phyloP scores from a whole-genome alignment of 1,284 basidiomycete genomes.

The Athelia psychrophila region DNA sequence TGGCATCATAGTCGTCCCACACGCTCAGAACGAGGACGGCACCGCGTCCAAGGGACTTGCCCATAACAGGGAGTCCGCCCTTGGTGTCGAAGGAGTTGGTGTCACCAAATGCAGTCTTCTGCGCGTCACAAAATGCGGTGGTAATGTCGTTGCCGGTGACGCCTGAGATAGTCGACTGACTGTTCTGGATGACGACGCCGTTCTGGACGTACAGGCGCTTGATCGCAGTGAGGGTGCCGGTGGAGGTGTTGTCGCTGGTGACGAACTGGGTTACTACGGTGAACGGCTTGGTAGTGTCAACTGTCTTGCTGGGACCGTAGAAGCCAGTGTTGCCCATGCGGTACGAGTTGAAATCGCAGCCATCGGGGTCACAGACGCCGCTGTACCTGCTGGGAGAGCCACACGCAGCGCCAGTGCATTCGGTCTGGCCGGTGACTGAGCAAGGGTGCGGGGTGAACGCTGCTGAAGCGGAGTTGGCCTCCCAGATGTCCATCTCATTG shows the following conservation, averaged over 20 bases:
- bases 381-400: constrained; percentile 28
- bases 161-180: constrained; percentile 39
- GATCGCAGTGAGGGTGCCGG: constrained; percentile 45
- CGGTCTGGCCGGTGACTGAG: constrained; percentile 34
- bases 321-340: constrained; percentile 49
- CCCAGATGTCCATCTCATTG: constrained; percentile 59
- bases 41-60: constrained; percentile 39
- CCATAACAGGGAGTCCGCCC: constrained; percentile 44
- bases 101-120: constrained; percentile 40
- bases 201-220: constrained; percentile 52
- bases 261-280: constrained; percentile 58
- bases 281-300: constrained; percentile 43
- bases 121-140: constrained; percentile 36
- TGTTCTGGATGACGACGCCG: constrained; percentile 47
- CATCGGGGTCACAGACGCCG: constrained; percentile 46
- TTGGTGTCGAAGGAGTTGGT: constrained; percentile 41
- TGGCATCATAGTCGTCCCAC: constrained; percentile 54
- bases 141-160: constrained; percentile 37
- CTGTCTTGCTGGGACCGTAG: constrained; percentile 42
- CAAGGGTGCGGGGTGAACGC: constrained; percentile 54
- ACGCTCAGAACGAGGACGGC: constrained; percentile 54
- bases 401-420: constrained; percentile 32
- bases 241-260: constrained; percentile 40
- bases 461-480: constrained; percentile 48
- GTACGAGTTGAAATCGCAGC: constrained; percentile 57